A percentile compares a stretch with the other conserved stretches of the same genome.
phyloP scores from a whole-genome alignment of 1,284 basidiomycete species.

The Athelia psychrophila region DNA sequence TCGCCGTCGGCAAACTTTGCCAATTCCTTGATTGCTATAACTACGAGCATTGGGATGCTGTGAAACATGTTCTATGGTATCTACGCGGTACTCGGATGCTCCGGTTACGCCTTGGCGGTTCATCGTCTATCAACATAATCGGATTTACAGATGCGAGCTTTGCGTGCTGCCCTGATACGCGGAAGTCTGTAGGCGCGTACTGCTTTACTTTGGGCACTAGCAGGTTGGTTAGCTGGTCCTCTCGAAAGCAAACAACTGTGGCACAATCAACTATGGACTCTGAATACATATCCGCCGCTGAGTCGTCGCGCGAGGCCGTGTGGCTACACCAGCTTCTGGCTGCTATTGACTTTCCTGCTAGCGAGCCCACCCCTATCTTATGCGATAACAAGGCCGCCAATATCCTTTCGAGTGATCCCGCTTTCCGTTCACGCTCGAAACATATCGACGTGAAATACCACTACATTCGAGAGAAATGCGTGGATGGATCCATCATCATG shows the following conservation, averaged over 20 bases:
- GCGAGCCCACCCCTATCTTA: not conserved
- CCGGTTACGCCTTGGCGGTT: slow-evolving; percentile 26
- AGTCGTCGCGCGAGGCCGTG: not conserved
- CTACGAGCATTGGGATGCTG: slow-evolving; percentile 33
- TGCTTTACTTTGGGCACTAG: slow-evolving; percentile 24
- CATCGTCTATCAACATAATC: slow-evolving; percentile 14
- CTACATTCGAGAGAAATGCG: not conserved
- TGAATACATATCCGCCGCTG: not conserved
- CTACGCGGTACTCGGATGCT: slow-evolving; percentile 34
- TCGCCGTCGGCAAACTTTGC: slow-evolving; percentile 31
- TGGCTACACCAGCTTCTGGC: not conserved
- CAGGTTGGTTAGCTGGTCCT: slow-evolving; percentile 25
- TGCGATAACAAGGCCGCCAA: not conserved
- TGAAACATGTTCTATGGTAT: slow-evolving; percentile 37
- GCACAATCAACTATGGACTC: slow-evolving; percentile 18
- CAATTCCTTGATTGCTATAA: slow-evolving; percentile 29
- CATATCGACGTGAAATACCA: not conserved
- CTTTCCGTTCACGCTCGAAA: not conserved
- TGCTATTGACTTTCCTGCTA: not conserved
- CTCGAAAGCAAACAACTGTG: slow-evolving; percentile 28
- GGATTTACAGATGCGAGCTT: slow-evolving; percentile 42
- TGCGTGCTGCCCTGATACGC: slow-evolving; percentile 25
- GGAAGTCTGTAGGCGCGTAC: slow-evolving; percentile 35
- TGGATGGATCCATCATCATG: no score
- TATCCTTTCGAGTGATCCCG: not conserved